Conservation (phyloP, 148 eudicot genomes). For the Rhododendron ovatum region DNA sequence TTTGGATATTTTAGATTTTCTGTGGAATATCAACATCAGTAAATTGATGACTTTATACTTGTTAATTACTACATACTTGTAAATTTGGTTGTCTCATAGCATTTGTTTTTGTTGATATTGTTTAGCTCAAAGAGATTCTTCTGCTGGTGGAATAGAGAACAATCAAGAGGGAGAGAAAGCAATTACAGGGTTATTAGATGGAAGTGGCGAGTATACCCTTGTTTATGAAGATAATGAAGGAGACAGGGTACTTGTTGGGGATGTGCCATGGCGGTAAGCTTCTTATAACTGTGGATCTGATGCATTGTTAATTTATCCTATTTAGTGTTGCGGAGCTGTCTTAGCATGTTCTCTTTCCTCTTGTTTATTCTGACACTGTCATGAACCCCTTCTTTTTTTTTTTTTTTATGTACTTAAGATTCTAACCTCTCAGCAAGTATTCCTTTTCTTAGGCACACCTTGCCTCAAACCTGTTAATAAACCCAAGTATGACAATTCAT, state of each 20-base stretch:
- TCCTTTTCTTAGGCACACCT: background rate
- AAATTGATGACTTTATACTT: background rate
- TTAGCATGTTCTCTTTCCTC: background rate
- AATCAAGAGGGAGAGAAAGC: slow-evolving; percentile 43
- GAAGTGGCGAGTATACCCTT: slow-evolving; percentile 91
- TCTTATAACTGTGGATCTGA: slow-evolving; percentile 18
- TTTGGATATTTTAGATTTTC: background rate
- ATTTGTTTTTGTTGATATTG: slow-evolving; percentile 1
- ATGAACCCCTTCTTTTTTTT: background rate
- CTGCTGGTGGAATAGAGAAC: slow-evolving; percentile 34
- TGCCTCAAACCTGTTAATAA: background rate
- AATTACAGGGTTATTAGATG: slow-evolving; percentile 63
- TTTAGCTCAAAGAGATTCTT: slow-evolving; percentile 65
- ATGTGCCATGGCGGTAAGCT: slow-evolving; percentile 99
- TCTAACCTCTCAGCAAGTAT: background rate
- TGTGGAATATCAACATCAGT: background rate
- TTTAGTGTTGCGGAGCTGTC: background rate
- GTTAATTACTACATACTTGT: background rate
- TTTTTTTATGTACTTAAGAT: slow-evolving; percentile 12
- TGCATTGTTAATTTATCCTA: background rate
- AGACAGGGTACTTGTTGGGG: slow-evolving; percentile 97
- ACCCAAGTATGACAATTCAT: background rate
- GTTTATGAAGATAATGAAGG: slow-evolving; percentile 98
- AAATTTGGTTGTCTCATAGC: background rate
- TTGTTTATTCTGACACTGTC: background rate